phyloP scores from a whole-genome alignment of 2,329 filamentous ascomycete species.

The Dichotomopilus funicola region DNA sequence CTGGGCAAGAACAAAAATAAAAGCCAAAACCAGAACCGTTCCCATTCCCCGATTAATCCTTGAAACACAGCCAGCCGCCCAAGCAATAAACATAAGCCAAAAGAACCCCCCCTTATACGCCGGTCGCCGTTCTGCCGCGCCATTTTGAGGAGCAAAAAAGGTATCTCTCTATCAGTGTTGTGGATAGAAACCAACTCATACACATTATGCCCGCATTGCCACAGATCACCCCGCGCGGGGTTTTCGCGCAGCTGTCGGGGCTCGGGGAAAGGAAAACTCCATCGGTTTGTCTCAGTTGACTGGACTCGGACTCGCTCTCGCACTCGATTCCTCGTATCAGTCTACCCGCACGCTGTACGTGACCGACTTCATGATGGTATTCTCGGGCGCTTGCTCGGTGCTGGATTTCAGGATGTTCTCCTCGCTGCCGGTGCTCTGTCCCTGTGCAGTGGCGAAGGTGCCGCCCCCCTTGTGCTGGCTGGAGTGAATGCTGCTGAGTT shows the following conservation, averaged over 20 bases:
- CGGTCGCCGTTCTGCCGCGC: neutral
- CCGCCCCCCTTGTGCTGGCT: constrained; percentile 26
- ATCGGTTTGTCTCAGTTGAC: neutral
- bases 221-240: too few relatives aligned
- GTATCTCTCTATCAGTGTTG: neutral
- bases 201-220: too few relatives aligned
- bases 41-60: too few relatives aligned
- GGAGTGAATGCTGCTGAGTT: constrained; percentile 31
- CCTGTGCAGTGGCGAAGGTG: constrained; percentile 24
- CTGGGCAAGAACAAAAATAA: too few relatives aligned
- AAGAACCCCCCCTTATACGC: neutral
- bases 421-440: constrained; percentile 28
- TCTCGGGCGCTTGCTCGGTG: constrained; percentile 22
- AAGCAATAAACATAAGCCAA: neutral
- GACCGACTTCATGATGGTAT: constrained; percentile 37
- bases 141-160: neutral
- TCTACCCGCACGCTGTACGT: constrained; percentile 37
- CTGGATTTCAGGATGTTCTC: constrained; percentile 33
- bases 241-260: too few relatives aligned
- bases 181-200: too few relatives aligned
- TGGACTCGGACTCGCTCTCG: too few relatives aligned
- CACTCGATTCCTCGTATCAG: constrained; percentile 13
- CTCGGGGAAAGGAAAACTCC: too few relatives aligned
- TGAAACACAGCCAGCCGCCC: neutral
- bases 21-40: too few relatives aligned